Evolutionary conservation across 345 rosid genomes (phyloP).

Genomic region (Clarkia xantiana): DNA sequence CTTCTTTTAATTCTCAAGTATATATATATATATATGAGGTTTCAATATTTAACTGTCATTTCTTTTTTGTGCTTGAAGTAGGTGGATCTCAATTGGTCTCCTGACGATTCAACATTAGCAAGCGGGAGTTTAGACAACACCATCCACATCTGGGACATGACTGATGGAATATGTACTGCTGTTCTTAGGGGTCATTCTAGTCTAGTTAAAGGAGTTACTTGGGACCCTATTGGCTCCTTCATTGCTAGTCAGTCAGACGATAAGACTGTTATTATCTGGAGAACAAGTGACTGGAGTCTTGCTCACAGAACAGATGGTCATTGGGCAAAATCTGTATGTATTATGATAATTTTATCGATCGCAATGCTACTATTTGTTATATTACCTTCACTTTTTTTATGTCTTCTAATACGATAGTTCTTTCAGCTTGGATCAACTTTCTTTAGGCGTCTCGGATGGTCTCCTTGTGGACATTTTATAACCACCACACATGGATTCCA

Average conservation of each 20-base stretch:
- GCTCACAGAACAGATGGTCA: constrained; percentile 93
- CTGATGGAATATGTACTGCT: constrained; percentile 82
- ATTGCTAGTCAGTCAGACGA: constrained; percentile 99
- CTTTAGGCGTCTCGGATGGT: constrained; percentile 99
- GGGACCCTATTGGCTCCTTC: constrained; percentile 99
- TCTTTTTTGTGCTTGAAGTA: constrained; percentile 58
- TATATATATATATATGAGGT: constrained; percentile 12
- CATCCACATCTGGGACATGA: constrained; percentile 88
- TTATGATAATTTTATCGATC: neutral
- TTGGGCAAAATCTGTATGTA: constrained; percentile 93
- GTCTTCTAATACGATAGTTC: constrained; percentile 11
- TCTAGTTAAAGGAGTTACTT: constrained; percentile 90
- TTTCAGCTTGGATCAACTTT: constrained; percentile 92
- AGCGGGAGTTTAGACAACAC: constrained; percentile 99
- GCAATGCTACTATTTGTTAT: constrained; percentile 4
- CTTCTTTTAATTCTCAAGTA: neutral
- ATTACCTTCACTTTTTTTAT: neutral
- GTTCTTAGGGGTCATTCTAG: constrained; percentile 98
- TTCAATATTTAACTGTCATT: neutral
- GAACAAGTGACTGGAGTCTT: constrained; percentile 96
- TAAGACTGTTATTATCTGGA: constrained; percentile 96
- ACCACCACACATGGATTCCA: constrained; percentile 98
- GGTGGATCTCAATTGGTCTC: constrained; percentile 99
- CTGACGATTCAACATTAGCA: constrained; percentile 88
- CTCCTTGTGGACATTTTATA: constrained; percentile 97